Percentiles rank a stretch among this genome's conserved stretches.
phyloP scores from a whole-genome alignment of 2,329 filamentous ascomycete species.

The Pseudocercospora pini-densiflorae region DNA sequence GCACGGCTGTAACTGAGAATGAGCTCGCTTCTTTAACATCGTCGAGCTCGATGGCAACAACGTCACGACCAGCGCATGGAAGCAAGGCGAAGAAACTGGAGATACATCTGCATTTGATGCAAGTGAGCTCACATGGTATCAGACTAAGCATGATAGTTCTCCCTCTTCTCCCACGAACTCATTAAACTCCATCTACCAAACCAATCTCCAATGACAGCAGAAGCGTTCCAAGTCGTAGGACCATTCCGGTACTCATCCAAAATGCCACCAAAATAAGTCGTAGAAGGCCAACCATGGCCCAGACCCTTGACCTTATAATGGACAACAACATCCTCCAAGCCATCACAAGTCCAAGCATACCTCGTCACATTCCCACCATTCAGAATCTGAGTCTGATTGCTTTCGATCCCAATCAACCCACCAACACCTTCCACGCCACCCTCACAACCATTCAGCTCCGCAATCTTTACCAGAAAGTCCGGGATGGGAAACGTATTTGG shows the following conservation, averaged over 20 bases:
- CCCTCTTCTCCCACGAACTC: neutral
- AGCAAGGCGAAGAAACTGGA: neutral
- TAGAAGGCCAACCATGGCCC: constrained; percentile 19
- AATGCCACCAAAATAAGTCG: constrained; percentile 1
- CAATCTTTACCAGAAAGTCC: constrained; percentile 21
- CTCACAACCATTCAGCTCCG: constrained; percentile 13
- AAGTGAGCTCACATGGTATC: neutral
- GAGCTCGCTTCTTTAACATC: neutral
- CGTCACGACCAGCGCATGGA: neutral
- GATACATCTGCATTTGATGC: neutral
- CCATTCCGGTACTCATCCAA: constrained; percentile 11
- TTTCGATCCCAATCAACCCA: constrained; percentile 1
- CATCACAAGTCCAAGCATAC: constrained; percentile 10
- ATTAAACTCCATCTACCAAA: constrained; percentile 2
- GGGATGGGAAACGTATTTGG: neutral
- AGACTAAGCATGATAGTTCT: neutral
- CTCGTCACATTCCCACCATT: constrained; percentile 19
- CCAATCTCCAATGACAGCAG: constrained; percentile 8
- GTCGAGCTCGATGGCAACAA: neutral
- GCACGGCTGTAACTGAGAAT: neutral
- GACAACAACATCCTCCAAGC: constrained; percentile 12
- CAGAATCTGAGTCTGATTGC: constrained; percentile 8
- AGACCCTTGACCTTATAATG: constrained; percentile 19
- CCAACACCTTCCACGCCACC: neutral
- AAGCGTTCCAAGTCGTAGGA: constrained; percentile 12